Percentiles rank a stretch among this genome's conserved stretches.
phyloP scores from a whole-genome alignment of 2,329 filamentous ascomycete genomes.

The Claviceps monticola region DNA sequence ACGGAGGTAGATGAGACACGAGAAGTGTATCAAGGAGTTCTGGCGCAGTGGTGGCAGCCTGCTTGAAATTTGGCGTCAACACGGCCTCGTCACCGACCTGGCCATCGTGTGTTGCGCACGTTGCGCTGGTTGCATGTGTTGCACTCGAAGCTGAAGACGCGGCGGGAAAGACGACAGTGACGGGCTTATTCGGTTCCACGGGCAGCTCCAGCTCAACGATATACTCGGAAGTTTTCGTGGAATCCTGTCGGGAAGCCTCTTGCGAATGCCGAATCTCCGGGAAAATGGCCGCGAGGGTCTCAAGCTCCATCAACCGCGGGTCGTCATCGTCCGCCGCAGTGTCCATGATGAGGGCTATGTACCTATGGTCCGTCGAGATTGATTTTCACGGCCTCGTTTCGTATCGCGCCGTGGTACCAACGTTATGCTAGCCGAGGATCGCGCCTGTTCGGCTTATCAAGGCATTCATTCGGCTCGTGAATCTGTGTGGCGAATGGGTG shows the following conservation, averaged over 20 bases:
- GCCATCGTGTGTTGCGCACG: background rate
- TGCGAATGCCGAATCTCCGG: constrained; percentile 43
- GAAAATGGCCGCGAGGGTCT: constrained; percentile 48
- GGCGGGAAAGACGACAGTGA: constrained; percentile 44
- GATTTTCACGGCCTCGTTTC: background rate
- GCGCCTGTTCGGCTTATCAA: no score
- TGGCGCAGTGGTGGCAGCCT: constrained; percentile 4
- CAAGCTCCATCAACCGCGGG: constrained; percentile 43
- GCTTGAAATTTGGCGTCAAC: background rate
- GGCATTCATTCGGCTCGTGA: no score
- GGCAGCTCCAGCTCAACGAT: constrained; percentile 43
- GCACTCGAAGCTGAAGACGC: constrained; percentile 17
- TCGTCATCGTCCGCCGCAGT: constrained; percentile 35
- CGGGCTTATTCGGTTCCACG: constrained; percentile 37
- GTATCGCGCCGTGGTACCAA: background rate
- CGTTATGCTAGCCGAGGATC: background rate
- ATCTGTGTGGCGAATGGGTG: background rate
- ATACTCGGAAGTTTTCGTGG: constrained; percentile 14
- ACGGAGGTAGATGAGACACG: constrained; percentile 42
- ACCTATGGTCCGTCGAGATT: background rate
- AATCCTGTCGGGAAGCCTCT: constrained; percentile 16
- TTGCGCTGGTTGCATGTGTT: background rate
- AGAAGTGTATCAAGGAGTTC: constrained; percentile 30
- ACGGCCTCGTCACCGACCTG: background rate
- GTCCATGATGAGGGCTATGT: constrained; percentile 19